phyloP scores from a whole-genome alignment of 192 early-diverging fungal species.

The Fimicolochytrium jonesii region DNA sequence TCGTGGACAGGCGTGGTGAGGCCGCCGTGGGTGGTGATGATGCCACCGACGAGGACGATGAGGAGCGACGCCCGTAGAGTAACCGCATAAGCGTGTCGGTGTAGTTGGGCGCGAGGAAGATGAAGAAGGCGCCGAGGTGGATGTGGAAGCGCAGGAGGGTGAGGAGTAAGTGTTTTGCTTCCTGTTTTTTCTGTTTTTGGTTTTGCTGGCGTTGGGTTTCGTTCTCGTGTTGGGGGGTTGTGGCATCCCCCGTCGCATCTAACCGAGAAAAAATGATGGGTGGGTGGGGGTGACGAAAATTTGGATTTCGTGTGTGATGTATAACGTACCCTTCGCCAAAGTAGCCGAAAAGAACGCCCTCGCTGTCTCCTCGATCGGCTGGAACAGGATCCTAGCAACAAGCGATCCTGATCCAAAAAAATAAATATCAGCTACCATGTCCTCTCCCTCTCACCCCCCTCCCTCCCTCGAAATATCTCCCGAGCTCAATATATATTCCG shows the following conservation, averaged over 20 bases:
- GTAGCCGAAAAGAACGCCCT: slow-evolving; percentile 80
- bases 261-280: too few species aligned
- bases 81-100: slow-evolving; percentile 62
- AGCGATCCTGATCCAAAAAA: slow-evolving; percentile 62
- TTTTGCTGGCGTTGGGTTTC: slow-evolving; percentile 4
- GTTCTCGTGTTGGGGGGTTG: background rate
- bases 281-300: too few species aligned
- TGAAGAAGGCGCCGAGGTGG: slow-evolving; percentile 69
- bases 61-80: slow-evolving; percentile 49
- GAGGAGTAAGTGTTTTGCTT: slow-evolving; percentile 26
- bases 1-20: too few species aligned
- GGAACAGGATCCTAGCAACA: slow-evolving; percentile 84
- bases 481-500: background rate
- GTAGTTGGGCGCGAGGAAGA: slow-evolving; percentile 83
- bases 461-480: background rate
- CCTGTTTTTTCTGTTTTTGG: too few species aligned
- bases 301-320: too few species aligned
- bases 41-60: too few species aligned
- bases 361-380: slow-evolving; percentile 88
- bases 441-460: too few species aligned
- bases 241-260: background rate
- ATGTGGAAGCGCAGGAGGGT: slow-evolving; percentile 54
- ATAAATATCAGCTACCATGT: too few species aligned
- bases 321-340: slow-evolving; percentile 27
- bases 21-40: too few species aligned